Percentiles rank a stretch among this genome's conserved stretches.
These are phyloP conservation scores for Scleroderma bovista DNA, from an alignment of 768 basidiomycete species.

Conservation along the genomic window DNA sequence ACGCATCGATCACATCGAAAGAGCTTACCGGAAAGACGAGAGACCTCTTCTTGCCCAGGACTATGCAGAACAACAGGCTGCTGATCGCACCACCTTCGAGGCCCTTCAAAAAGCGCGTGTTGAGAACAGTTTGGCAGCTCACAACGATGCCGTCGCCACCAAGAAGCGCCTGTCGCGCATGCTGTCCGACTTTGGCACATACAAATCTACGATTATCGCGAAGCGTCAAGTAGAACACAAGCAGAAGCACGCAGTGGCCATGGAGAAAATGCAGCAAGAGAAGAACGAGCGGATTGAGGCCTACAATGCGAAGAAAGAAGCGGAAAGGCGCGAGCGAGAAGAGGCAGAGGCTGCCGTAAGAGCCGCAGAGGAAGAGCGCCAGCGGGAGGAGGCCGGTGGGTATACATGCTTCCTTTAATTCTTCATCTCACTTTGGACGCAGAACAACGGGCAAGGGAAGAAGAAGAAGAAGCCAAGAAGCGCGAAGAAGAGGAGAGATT, in stretches of 20 bases:
- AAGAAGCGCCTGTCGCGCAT: conserved; percentile 75
- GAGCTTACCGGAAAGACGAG: conserved; percentile 92
- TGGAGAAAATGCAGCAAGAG: conserved; percentile 75
- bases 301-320: conserved; percentile 55
- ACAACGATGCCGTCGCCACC: conserved; percentile 61
- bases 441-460: conserved; percentile 58
- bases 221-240: conserved; percentile 64
- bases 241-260: conserved; percentile 50
- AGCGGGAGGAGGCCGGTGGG: conserved; percentile 48
- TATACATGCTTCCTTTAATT: conserved; percentile 5
- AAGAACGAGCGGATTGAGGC: conserved; percentile 65
- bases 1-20: conserved; percentile 92
- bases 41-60: conserved; percentile 79
- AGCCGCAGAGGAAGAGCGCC: conserved; percentile 38
- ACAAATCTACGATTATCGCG: conserved; percentile 48
- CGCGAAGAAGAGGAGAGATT: conserved; percentile 58
- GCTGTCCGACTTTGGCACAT: conserved; percentile 57
- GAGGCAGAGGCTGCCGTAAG: conserved; percentile 17
- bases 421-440: conserved; percentile 14
- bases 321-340: conserved; percentile 31
- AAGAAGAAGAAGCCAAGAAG: conserved; percentile 47
- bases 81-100: conserved; percentile 69
- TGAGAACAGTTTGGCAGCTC: conserved; percentile 49
- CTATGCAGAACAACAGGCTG: conserved; percentile 78
- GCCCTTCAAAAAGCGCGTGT: conserved; percentile 50